Evolutionary conservation across 345 rosid genomes (phyloP).

Genomic region (Corchorus olitorius): DNA sequence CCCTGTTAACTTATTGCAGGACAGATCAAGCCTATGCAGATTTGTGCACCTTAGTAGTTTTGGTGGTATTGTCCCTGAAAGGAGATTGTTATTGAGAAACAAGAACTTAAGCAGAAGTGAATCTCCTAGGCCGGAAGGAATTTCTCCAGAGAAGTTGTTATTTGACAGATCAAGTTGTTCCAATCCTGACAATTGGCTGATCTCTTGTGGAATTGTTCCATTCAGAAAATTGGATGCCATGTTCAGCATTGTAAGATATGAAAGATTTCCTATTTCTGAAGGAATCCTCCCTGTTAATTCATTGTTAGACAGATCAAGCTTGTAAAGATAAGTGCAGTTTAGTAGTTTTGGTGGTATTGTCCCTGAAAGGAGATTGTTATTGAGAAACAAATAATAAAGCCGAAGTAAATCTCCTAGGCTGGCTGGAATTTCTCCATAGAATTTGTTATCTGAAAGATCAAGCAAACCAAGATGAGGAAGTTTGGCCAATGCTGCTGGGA

Average conservation of each 20-base stretch:
- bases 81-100: slow-evolving; percentile 53
- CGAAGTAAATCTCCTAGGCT: slow-evolving; percentile 37
- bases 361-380: slow-evolving; percentile 54
- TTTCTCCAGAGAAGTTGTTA: slow-evolving; percentile 39
- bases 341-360: slow-evolving; percentile 46
- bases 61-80: slow-evolving; percentile 51
- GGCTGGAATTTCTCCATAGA: slow-evolving; percentile 46
- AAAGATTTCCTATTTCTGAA: slow-evolving; percentile 34
- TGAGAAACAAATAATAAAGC: slow-evolving; percentile 36
- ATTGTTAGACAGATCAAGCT: no score
- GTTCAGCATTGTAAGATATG: slow-evolving; percentile 36
- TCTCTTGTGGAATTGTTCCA: slow-evolving; percentile 36
- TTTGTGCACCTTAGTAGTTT: slow-evolving; percentile 39
- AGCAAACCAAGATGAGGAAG: slow-evolving; percentile 13
- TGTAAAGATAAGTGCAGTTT: slow-evolving; percentile 20
- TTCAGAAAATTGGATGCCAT: slow-evolving; percentile 40
- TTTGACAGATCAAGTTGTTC: slow-evolving; percentile 45
- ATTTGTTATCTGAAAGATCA: slow-evolving; percentile 49
- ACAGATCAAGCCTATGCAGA: slow-evolving; percentile 45
- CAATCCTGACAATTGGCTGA: slow-evolving; percentile 29
- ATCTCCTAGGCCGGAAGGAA: slow-evolving; percentile 43
- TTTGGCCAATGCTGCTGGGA: slow-evolving; percentile 28
- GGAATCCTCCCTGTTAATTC: slow-evolving; percentile 27
- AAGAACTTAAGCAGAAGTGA: slow-evolving; percentile 28
- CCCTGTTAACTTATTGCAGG: slow-evolving; percentile 50